phyloP scores from a whole-genome alignment of 148 eudicot genomes.

The Spergularia marina region DNA sequence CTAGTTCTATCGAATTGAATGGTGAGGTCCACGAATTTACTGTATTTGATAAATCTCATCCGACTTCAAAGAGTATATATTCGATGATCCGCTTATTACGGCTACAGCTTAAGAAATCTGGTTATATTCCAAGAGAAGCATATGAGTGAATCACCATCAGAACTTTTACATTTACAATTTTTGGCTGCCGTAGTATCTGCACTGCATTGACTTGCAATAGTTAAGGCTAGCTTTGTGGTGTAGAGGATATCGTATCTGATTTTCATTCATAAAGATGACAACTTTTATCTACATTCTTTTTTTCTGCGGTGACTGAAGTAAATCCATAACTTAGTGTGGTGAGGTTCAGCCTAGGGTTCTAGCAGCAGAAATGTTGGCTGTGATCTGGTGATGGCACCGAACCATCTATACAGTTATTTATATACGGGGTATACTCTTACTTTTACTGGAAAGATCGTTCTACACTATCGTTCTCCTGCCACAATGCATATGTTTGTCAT shows the following conservation, averaged over 20 bases:
- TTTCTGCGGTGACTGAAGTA: neutral
- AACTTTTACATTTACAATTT: neutral
- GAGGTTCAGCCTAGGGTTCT: neutral
- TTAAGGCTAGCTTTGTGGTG: neutral
- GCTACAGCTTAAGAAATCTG: slow-evolving; percentile 48
- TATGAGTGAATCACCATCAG: slow-evolving; percentile 2
- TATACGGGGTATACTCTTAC: neutral
- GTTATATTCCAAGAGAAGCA: slow-evolving; percentile 26
- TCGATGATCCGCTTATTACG: slow-evolving; percentile 49
- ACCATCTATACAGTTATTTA: neutral
- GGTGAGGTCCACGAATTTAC: slow-evolving; percentile 70
- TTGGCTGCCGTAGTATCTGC: neutral
- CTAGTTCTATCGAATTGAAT: slow-evolving; percentile 63
- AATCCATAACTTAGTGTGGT: neutral
- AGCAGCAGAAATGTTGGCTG: neutral
- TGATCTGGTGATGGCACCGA: neutral
- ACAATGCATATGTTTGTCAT: neutral
- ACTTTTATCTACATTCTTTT: neutral
- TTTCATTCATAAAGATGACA: neutral
- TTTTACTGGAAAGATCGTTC: neutral
- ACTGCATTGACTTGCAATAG: neutral
- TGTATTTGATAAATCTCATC: slow-evolving; percentile 59
- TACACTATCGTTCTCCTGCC: neutral
- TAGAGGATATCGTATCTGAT: neutral
- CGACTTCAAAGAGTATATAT: slow-evolving; percentile 49